phyloP scores from a whole-genome alignment of 2,329 filamentous ascomycete genomes.

The Clarireedia hainanense region DNA sequence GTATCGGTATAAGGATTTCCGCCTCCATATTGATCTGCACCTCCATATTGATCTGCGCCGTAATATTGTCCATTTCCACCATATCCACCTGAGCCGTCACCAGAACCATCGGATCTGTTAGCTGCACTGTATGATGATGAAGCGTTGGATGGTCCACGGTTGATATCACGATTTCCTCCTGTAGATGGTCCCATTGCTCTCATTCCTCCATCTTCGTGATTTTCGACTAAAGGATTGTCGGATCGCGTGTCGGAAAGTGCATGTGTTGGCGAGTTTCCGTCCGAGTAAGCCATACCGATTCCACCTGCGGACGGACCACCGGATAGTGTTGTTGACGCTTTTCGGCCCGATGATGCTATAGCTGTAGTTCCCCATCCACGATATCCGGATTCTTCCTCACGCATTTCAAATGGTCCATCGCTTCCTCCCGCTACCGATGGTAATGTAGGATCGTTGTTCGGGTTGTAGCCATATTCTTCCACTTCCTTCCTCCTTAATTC shows the following conservation, averaged over 20 bases:
- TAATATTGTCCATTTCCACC: constrained; percentile 43
- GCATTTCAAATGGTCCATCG: constrained; percentile 62
- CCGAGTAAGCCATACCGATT: constrained; percentile 61
- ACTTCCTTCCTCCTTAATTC: constrained; percentile 92
- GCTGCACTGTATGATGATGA: constrained; percentile 90
- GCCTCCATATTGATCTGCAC: constrained; percentile 46
- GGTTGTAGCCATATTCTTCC: constrained; percentile 95
- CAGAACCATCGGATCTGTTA: constrained; percentile 63
- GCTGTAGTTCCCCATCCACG: constrained; percentile 86
- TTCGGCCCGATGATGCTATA: constrained; percentile 62
- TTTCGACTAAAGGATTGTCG: constrained; percentile 54
- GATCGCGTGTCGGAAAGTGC: constrained; percentile 60
- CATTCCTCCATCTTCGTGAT: constrained; percentile 65
- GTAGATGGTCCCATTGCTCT: constrained; percentile 72
- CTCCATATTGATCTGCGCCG: constrained; percentile 49
- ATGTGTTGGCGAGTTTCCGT: constrained; percentile 61
- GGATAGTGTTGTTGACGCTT: constrained; percentile 83
- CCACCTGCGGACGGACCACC: constrained; percentile 51
- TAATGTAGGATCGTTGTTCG: constrained; percentile 86
- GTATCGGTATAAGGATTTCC: constrained; percentile 47
- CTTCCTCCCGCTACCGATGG: constrained; percentile 42
- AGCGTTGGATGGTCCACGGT: constrained; percentile 86
- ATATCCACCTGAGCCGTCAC: constrained; percentile 37
- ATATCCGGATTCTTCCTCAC: constrained; percentile 73
- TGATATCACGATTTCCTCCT: constrained; percentile 65